These are phyloP conservation scores for Pseudotulostoma volvatum DNA, from an alignment of 495 filamentous ascomycete genomes.

Conservation along the genomic window DNA sequence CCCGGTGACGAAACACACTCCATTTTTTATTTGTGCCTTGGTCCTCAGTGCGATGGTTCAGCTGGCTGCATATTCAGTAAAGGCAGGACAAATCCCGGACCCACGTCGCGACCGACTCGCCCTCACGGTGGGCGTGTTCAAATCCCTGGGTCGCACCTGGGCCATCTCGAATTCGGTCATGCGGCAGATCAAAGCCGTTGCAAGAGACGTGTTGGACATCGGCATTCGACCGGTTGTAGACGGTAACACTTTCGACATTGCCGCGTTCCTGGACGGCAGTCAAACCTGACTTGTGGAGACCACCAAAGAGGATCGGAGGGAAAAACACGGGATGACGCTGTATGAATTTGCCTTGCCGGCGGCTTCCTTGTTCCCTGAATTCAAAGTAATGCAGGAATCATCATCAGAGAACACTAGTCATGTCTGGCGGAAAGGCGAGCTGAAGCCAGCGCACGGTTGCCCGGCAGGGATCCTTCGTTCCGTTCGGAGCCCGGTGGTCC, in stretches of 20 bases:
- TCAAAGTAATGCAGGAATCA: too few relatives aligned
- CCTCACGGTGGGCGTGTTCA: conserved; percentile 70
- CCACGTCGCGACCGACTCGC: conserved; percentile 56
- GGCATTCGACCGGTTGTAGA: conserved; percentile 29
- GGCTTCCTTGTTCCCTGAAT: too few relatives aligned
- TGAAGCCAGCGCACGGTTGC: too few relatives aligned
- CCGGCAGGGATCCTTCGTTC: too few relatives aligned
- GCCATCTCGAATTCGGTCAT: conserved; percentile 56
- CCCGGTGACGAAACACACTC: conserved; percentile 59
- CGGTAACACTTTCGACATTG: conserved; percentile 19
- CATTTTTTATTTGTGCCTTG: conserved; percentile 77
- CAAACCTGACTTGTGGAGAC: conserved; percentile 29
- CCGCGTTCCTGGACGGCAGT: conserved; percentile 20
- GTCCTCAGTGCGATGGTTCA: conserved; percentile 43
- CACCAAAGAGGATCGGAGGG: too few relatives aligned
- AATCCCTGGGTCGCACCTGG: conserved; percentile 58
- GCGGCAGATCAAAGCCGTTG: conserved; percentile 46
- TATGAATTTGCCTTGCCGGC: too few relatives aligned
- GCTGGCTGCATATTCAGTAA: conserved; percentile 49
- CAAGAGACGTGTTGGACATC: conserved; percentile 30
- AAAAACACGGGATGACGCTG: too few relatives aligned
- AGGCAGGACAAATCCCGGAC: conserved; percentile 52
- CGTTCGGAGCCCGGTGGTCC: too few relatives aligned
- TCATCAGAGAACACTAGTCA: too few relatives aligned
- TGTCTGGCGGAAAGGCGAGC: too few relatives aligned